Percentiles rank a stretch among this genome's conserved stretches.
Evolutionary conservation across 306 rosid genomes (phyloP).

Genomic region (Quercus glauca): DNA sequence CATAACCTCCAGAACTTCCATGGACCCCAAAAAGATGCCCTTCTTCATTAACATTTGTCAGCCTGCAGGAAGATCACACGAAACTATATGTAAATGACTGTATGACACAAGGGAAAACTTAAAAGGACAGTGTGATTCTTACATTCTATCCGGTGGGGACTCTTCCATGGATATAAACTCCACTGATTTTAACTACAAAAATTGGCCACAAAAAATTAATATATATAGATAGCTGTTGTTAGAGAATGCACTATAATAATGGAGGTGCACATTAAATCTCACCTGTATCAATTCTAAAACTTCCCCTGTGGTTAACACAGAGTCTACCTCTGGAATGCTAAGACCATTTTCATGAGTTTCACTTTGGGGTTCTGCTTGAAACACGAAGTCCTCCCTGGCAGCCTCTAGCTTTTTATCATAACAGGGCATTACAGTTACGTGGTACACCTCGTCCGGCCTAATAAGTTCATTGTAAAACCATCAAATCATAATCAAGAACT

Average conservation of each 20-base stretch:
- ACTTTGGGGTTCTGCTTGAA: slow-evolving; percentile 41
- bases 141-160: slow-evolving; percentile 74
- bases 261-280: slow-evolving; percentile 1
- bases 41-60: slow-evolving; percentile 70
- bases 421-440: slow-evolving; percentile 97
- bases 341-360: slow-evolving; percentile 36
- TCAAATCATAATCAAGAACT: background rate
- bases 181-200: slow-evolving; percentile 66
- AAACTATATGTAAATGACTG: slow-evolving; percentile 4
- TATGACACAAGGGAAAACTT: slow-evolving; percentile 12
- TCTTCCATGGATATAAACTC: slow-evolving; percentile 72
- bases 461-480: background rate
- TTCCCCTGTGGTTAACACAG: slow-evolving; percentile 92
- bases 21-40: slow-evolving; percentile 72
- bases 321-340: slow-evolving; percentile 76
- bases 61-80: slow-evolving; percentile 41
- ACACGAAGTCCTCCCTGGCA: slow-evolving; percentile 82
- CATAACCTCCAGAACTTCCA: slow-evolving; percentile 96
- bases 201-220: slow-evolving; percentile 2
- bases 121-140: slow-evolving; percentile 22
- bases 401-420: slow-evolving; percentile 99
- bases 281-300: slow-evolving; percentile 92
- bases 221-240: slow-evolving; percentile 4
- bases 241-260: background rate
- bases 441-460: slow-evolving; percentile 87